Evolutionary conservation across 768 basidiomycete genomes (phyloP), one percentile per base, ranked within the genome.

Genomic region (Russula earlei): DNA sequence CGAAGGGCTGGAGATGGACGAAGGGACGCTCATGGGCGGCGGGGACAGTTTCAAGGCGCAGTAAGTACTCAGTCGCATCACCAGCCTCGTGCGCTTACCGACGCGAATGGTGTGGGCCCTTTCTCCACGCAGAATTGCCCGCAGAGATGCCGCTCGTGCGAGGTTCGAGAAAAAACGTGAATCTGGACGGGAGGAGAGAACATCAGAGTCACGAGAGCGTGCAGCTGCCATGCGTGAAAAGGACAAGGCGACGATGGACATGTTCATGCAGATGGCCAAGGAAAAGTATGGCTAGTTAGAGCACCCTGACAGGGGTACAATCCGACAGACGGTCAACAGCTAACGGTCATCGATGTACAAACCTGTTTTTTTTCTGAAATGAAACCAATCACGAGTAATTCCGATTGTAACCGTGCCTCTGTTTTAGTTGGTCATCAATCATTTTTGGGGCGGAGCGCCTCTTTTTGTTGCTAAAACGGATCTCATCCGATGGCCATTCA

Each of bases 261-360:
- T 93, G 91, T 92, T 96, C 70, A 88, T 88, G 70, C 82, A 85
- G 62, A 72, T 95, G 67, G 93, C 92, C n/a, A 91, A 87, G 67
- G 77, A 87, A 65, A 75, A 87, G 54, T 95, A 89, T 63, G 91
- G 14, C 34, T 36, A 15, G 1, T 36, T 14, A 15, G 34, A n/a
- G n/a, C n/a, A n/a, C n/a, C n/a, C n/a, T n/a, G n/a, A n/a, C n/a
- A n/a, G n/a, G n/a, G n/a, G n/a, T n/a, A n/a, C n/a, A n/a, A n/a
- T n/a, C n/a, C n/a, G n/a, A n/a, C n/a, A n/a, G n/a, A n/a, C n/a
- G n/a, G n/a, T n/a, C n/a, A n/a, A n/a, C n/a, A n/a, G n/a, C n/a
- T 36, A 9, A 14, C 34, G 34, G 12, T 36, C 12, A 12, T 31
- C 29, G 29, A 31, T 31, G 7, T 31, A 31, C 29, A 31, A 31